A percentile compares a stretch with the other conserved stretches of the same genome.
Conservation (phyloP, 768 basidiomycete genomes). For the Leucogyrophana mollusca region DNA sequence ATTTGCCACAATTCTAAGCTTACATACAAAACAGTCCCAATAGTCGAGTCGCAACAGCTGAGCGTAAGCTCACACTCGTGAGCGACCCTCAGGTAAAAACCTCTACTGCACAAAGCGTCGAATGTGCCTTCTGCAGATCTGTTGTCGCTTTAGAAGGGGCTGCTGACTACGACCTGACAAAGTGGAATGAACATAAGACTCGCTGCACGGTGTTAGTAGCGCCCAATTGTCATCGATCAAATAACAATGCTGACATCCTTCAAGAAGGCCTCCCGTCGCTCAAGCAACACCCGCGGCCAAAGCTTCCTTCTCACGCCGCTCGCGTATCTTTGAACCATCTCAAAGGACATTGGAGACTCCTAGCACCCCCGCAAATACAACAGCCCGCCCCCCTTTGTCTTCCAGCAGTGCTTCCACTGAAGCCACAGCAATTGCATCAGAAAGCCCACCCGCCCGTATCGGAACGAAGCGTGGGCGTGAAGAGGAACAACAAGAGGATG, state of each 20-base stretch:
- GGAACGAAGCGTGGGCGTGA: constrained; percentile 53
- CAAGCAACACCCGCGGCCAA: constrained; percentile 7
- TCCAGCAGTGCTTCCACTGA: constrained; percentile 29
- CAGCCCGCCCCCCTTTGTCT: constrained; percentile 13
- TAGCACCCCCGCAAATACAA: constrained; percentile 10
- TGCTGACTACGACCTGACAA: constrained; percentile 57
- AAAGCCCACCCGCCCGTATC: constrained; percentile 18
- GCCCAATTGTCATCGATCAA: background rate
- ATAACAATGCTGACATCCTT: constrained; percentile 5
- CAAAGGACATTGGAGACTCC: constrained; percentile 14
- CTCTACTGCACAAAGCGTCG: constrained; percentile 44
- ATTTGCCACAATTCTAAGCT: background rate
- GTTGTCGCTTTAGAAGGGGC: constrained; percentile 45
- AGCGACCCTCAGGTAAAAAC: constrained; percentile 62
- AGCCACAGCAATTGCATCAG: constrained; percentile 34
- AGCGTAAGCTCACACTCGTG: constrained; percentile 58
- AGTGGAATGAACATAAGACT: constrained; percentile 64
- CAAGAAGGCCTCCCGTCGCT: constrained; percentile 9
- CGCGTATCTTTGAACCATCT: constrained; percentile 14
- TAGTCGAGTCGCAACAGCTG: constrained; percentile 58
- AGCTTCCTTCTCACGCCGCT: constrained; percentile 10
- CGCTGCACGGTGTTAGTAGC: constrained; percentile 41
- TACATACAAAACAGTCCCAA: constrained; percentile 40
- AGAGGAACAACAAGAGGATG: constrained; percentile 38
- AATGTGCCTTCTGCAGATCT: constrained; percentile 51